Conservation (phyloP, 306 rosid genomes). For the Cucumis sativus region Cucumber_9930_V3 NC_026655.2:3593001-3593500, state of each 20-base stretch:
- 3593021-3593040: neutral
- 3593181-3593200: neutral
- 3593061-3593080: neutral
- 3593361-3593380: slow-evolving; percentile 98
- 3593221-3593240: neutral
- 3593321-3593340: slow-evolving; percentile 98
- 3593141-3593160: neutral
- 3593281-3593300: neutral
- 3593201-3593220: neutral
- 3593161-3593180: neutral
- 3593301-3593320: slow-evolving; percentile 13
- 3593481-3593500: neutral
- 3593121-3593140: neutral
- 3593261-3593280: neutral
- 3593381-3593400: slow-evolving; percentile 88
- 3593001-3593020: neutral
- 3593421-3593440: neutral
- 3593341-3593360: slow-evolving; percentile 91
- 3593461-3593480: neutral
- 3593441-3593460: neutral
- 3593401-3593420: neutral
- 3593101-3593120: neutral
- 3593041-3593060: neutral
- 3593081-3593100: neutral
- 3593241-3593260: neutral